Evolutionary conservation across 768 basidiomycete species (phyloP), one percentile per base, ranked within the genome.

Genomic region (Russula vinacea): DNA sequence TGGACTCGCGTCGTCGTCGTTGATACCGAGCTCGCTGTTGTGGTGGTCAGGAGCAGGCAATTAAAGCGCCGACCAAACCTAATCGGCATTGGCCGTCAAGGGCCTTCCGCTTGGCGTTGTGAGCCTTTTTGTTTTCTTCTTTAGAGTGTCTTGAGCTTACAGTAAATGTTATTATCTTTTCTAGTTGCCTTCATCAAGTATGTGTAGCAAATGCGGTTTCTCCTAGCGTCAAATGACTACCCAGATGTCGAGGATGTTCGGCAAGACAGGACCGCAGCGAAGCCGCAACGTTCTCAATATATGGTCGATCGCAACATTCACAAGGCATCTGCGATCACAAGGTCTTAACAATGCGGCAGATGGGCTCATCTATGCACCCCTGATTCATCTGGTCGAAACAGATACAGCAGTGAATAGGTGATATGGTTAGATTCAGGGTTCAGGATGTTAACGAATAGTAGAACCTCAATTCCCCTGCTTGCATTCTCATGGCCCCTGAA

Each of bases 21-120:
- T 56, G 35, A 19, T 65, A 29, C 42, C 58, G 67, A 67, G 67
- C 67, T 68, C 67, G 22, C 56, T 60, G 67, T 62, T 58, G 67
- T 68, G 67, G 67, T 68, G 67, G 67, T 68, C 60, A 58, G 67
- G 65, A 68, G 67, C 57, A 66, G 40, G 64, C 60, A 53, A 61
- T 68, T 68, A 26, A 58, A 47, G 65, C 67, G 67, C 60, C 67
- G 67, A 66, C 55, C 58, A 32, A 68, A 68, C 54, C n/a, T 13
- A 17, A 22, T 35, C 64, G 64, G 64, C 64, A 60, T 56, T 22
- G 32, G 39, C 64, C 70, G 53, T 29, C 13, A 10, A 40, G 19
- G 16, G 44, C n/a, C 17, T 45, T 45, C n/a, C n/a, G 9, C 8
- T 45, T 1, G 39, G 35, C 40, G 40, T 42, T 42, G 29, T 5